Conservation (phyloP, 805 yeast genomes). For the Yarrowia deformans region DNA sequence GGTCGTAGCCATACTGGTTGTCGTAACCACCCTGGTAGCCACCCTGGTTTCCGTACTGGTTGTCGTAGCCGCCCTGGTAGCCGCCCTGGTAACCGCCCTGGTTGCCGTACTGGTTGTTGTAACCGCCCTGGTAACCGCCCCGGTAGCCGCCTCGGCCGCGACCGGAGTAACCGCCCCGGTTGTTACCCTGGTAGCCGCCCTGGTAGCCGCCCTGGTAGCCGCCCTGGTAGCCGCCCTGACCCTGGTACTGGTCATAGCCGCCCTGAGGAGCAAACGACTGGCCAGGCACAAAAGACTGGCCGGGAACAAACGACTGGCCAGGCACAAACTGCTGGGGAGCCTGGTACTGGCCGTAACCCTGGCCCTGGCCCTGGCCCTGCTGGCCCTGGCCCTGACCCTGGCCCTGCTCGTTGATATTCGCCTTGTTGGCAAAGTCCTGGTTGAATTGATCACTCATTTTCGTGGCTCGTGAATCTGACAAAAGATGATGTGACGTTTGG, state of each 20-base stretch:
- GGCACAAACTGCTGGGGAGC: constrained; percentile 48
- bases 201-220: constrained; percentile 47
- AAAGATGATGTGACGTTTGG: too few species aligned
- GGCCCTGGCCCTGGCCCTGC: constrained; percentile 55
- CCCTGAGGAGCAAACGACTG: constrained; percentile 43
- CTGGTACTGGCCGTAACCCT: constrained; percentile 51
- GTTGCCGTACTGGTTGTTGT: constrained; percentile 21
- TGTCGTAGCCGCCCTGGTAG: constrained; percentile 30
- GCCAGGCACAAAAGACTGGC: constrained; percentile 47
- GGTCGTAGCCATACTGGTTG: constrained; percentile 40
- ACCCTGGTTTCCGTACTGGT: constrained; percentile 35
- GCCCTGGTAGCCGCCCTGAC: constrained; percentile 45
- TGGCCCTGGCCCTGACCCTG: constrained; percentile 49
- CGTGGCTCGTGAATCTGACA: constrained; percentile 2
- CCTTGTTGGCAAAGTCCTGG: constrained; percentile 49
- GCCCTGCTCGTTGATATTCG: constrained; percentile 46
- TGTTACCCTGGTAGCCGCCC: constrained; percentile 44
- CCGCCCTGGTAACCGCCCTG: constrained; percentile 27
- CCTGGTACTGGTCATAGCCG: constrained; percentile 41
- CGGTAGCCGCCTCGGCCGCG: too few species aligned
- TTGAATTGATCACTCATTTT: constrained; percentile 47
- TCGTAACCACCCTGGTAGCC: constrained; percentile 34
- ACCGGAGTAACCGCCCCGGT: too few species aligned
- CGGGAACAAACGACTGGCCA: constrained; percentile 49
- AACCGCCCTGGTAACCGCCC: constrained; percentile 42